These are phyloP conservation scores for Tardiomyces digboiensis DNA, from an alignment of 1,139 yeast species.

Conservation along the genomic window DNA sequence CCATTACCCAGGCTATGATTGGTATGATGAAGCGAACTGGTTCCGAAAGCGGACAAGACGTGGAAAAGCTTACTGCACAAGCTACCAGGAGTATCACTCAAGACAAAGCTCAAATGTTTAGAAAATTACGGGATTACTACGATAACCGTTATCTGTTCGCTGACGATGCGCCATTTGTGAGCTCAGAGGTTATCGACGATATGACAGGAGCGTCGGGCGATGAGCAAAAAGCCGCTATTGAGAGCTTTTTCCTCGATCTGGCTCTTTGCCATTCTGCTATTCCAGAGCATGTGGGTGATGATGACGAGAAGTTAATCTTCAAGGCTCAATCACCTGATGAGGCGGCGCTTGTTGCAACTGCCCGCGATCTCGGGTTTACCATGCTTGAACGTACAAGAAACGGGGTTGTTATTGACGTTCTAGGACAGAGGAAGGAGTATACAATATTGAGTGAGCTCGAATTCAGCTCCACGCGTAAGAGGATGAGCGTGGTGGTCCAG, in stretches of 20 bases:
- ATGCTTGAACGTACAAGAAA: conserved; percentile 66
- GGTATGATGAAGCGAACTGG: conserved; percentile 87
- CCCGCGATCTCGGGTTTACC: conserved; percentile 83
- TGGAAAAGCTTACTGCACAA: conserved; percentile 42
- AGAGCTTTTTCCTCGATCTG: conserved; percentile 62
- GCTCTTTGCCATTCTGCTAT: conserved; percentile 91
- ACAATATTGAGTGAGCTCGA: conserved; percentile 67
- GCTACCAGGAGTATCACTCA: conserved; percentile 32
- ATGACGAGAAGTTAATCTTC: conserved; percentile 37
- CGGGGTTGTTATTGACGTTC: conserved; percentile 58
- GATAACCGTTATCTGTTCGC: conserved; percentile 51
- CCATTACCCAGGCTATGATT: conserved; percentile 92
- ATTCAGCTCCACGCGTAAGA: conserved; percentile 79
- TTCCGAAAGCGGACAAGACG: conserved; percentile 36
- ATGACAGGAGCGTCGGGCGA: conserved; percentile 37
- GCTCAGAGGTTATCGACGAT: conserved; percentile 27
- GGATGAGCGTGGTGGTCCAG: conserved; percentile 80
- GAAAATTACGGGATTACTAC: conserved; percentile 35
- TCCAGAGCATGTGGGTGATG: conserved; percentile 37
- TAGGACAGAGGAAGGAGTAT: conserved; percentile 61
- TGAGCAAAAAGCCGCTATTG: conserved; percentile 49
- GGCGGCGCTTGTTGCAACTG: conserved; percentile 88
- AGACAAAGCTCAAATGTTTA: conserved; percentile 59
- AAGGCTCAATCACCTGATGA: conserved; percentile 99
- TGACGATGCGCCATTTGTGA: conserved; percentile 67